phyloP scores from a whole-genome alignment of 306 rosid genomes.

The Casuarina equisetifolia region DNA sequence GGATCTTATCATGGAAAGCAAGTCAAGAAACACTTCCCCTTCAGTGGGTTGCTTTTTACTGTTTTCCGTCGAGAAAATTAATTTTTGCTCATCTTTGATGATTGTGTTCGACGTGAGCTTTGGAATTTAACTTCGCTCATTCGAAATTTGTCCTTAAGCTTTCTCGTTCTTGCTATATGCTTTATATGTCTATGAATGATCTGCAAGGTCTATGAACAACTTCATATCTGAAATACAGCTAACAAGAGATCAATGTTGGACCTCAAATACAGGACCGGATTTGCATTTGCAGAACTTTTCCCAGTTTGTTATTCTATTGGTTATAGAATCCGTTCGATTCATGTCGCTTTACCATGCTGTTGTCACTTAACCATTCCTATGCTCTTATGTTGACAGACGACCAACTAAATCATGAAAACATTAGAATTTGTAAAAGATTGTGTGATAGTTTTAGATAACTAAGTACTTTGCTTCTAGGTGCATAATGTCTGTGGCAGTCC shows the following conservation, averaged over 20 bases:
- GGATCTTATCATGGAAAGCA: background rate
- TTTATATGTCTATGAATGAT: too few relatives aligned
- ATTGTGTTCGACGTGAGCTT: background rate
- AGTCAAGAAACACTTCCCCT: background rate
- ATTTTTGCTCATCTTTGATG: background rate
- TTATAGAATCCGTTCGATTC: background rate
- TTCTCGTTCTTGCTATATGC: background rate
- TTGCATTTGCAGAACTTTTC: background rate
- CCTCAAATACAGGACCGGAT: background rate
- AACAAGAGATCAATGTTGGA: background rate
- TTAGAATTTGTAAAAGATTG: background rate
- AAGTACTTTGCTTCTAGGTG: background rate
- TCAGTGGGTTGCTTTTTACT: background rate
- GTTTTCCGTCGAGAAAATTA: background rate
- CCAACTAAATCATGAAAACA: too few relatives aligned
- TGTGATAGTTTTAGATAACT: background rate
- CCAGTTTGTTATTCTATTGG: background rate
- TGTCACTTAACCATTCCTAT: too few relatives aligned
- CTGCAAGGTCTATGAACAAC: too few relatives aligned
- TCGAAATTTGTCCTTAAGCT: too few relatives aligned
- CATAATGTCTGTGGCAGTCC: background rate
- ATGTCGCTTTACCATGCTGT: background rate
- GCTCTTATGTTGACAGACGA: too few relatives aligned
- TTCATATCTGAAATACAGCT: background rate
- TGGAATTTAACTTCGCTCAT: background rate